These are phyloP conservation scores for Trichoderma arundinaceum DNA, from an alignment of 2,329 filamentous ascomycete genomes.

Conservation along the genomic window DNA sequence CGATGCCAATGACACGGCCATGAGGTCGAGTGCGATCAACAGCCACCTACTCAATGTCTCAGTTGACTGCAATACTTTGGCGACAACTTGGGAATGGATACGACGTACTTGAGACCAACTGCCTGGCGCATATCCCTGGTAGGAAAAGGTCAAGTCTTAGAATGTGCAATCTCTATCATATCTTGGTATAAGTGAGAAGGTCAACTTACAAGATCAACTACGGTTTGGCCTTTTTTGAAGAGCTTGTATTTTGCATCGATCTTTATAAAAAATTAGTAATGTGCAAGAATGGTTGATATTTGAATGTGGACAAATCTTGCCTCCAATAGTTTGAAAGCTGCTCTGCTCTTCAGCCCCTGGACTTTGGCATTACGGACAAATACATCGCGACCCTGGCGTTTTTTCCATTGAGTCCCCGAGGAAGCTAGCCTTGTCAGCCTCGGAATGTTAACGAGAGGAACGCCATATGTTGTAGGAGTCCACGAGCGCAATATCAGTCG, in stretches of 20 bases:
- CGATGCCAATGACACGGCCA: slow-evolving; percentile 86
- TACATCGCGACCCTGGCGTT: slow-evolving; percentile 73
- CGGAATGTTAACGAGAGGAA: neutral
- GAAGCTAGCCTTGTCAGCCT: slow-evolving; percentile 36
- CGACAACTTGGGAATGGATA: neutral
- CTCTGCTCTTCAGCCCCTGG: slow-evolving; percentile 82
- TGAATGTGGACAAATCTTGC: slow-evolving; percentile 50
- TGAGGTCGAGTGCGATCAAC: slow-evolving; percentile 75
- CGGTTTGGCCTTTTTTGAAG: slow-evolving; percentile 80
- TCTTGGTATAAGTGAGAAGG: neutral
- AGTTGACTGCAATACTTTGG: neutral
- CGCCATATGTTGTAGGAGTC: neutral
- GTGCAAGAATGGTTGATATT: neutral
- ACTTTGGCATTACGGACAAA: slow-evolving; percentile 79
- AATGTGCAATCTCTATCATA: neutral
- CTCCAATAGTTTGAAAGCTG: slow-evolving; percentile 91
- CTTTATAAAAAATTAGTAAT: slow-evolving; percentile 16
- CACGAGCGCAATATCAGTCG: neutral
- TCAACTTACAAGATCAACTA: slow-evolving; percentile 79
- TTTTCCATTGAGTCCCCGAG: slow-evolving; percentile 82
- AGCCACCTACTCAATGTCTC: slow-evolving; percentile 67
- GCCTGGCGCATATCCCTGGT: slow-evolving; percentile 75
- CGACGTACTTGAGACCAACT: slow-evolving; percentile 69
- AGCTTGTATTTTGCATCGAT: slow-evolving; percentile 80
- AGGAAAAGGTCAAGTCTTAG: neutral